phyloP scores from a whole-genome alignment of 1,284 basidiomycete species.

The Cronartium quercuum region DNA sequence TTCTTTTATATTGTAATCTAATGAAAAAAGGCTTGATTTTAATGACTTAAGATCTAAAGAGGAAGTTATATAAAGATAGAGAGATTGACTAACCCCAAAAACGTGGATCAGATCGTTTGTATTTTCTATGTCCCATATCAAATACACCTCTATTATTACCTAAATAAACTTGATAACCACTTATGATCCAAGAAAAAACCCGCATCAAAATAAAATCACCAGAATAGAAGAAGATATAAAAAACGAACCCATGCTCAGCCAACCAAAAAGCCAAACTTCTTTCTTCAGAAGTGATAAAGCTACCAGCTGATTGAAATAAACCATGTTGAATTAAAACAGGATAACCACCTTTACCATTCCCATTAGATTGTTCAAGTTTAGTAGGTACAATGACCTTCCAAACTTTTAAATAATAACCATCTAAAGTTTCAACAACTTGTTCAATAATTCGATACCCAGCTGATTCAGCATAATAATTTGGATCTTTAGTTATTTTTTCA shows the following conservation, averaged over 20 bases:
- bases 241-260: slow-evolving; percentile 53
- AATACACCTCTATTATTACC: slow-evolving; percentile 60
- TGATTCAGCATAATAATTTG: slow-evolving; percentile 56
- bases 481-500: slow-evolving; percentile 56
- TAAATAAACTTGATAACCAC: slow-evolving; percentile 59
- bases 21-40: not conserved
- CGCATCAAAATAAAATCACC: not conserved
- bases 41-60: not conserved
- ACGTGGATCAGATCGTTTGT: slow-evolving; percentile 55
- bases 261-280: slow-evolving; percentile 61
- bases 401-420: slow-evolving; percentile 57
- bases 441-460: slow-evolving; percentile 59
- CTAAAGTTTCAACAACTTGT: slow-evolving; percentile 58
- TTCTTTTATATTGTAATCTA: slow-evolving; percentile 61
- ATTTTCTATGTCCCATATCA: slow-evolving; percentile 58
- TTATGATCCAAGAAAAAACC: slow-evolving; percentile 12
- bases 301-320: slow-evolving; percentile 60
- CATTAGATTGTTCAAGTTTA: slow-evolving; percentile 48
- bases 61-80: not conserved
- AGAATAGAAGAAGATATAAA: not conserved
- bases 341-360: slow-evolving; percentile 55
- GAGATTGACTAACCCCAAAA: slow-evolving; percentile 55
- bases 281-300: slow-evolving; percentile 61
- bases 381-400: slow-evolving; percentile 56
- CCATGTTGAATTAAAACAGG: slow-evolving; percentile 61